Evolutionary conservation across 495 filamentous ascomycete species (phyloP).

Genomic region (Tuber magnatum): DNA sequence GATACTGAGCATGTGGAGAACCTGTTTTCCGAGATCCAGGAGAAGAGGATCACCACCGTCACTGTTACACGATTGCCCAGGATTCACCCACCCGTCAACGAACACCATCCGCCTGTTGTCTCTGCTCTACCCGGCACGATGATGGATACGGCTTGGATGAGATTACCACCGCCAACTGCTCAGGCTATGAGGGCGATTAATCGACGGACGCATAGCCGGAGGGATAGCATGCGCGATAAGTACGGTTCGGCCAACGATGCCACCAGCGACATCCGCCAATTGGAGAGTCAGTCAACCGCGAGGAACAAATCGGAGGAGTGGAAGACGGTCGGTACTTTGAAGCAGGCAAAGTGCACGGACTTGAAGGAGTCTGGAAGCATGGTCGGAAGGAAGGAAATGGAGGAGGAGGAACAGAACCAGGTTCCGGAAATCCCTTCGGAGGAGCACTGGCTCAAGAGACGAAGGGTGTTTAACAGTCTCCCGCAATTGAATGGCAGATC

Average conservation of each 20-base stretch:
- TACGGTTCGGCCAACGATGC: neutral
- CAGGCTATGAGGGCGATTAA: conserved; percentile 28
- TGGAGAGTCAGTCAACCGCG: neutral
- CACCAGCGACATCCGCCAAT: neutral
- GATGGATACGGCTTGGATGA: conserved; percentile 32
- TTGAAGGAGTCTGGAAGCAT: neutral
- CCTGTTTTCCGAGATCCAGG: conserved; percentile 8
- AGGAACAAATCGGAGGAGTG: neutral
- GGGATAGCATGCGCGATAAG: conserved; percentile 8
- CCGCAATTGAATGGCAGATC: neutral
- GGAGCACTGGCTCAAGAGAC: neutral
- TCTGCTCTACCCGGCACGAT: conserved; percentile 20
- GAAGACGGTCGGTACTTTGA: neutral
- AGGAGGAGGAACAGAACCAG: neutral
- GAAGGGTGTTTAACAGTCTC: neutral
- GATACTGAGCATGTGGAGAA: neutral
- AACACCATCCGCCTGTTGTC: conserved; percentile 27
- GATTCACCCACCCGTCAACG: conserved; percentile 26
- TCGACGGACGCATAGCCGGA: conserved; percentile 16
- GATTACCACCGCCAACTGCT: conserved; percentile 25
- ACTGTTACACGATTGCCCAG: conserved; percentile 24
- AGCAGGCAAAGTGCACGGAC: neutral
- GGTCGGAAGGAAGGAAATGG: neutral
- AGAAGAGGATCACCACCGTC: conserved; percentile 24
- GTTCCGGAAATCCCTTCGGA: neutral